Base-by-base conservation (phyloP, 306 rosid species). In the Hippophae rhamnoides region DNA sequence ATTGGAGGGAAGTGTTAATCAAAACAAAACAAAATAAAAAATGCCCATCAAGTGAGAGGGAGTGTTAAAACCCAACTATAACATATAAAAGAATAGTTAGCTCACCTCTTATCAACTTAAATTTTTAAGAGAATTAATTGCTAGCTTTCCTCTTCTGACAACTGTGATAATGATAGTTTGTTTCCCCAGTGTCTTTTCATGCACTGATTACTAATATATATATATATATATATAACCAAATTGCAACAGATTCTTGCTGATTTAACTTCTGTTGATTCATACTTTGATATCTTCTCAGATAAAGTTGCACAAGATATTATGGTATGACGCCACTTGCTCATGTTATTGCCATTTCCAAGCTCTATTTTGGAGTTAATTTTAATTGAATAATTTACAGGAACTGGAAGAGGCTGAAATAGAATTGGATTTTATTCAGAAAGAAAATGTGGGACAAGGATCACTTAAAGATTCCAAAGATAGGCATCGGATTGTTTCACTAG, bases 331-430 rank as follows among this genome's bases (percentile, higher is more conserved):
- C 68, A 67, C 52, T 18, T 43, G 13, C 66, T 10, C 41, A 52
- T 77, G n/a, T 46, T 50, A 23, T 70, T 69, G 73, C 55, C 57
- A 58, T 18, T 70, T 63, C 47, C 5, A 38, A 56, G 52, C 41
- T 41, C 52, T 12, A 51, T 1, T 10, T 31, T 60, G 55, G 57
- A 57, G 10, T 80, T 64, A 31, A 43, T 47, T 58, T 63, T 66
- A 61, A 43, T 63, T 70, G 54, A 63, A 31, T 57, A 71, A 56
- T 71, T 76, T 66, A 8, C 75, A 90, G 97, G 95, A 84, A 76
- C 62, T 84, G 42, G 95, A 86, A 81, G 97, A 90, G 84, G 90
- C 95, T 72, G 94, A 86, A 78, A 63, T 90, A 62, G 97, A 90
- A 62, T 79, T 86, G 71, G 82, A 82, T 59, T 64, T 90, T 66